Percentiles rank a stretch among this genome's conserved stretches.
Conservation (phyloP, 352 stramenopile genomes). For the Phytophthora pluvialis region DNA sequence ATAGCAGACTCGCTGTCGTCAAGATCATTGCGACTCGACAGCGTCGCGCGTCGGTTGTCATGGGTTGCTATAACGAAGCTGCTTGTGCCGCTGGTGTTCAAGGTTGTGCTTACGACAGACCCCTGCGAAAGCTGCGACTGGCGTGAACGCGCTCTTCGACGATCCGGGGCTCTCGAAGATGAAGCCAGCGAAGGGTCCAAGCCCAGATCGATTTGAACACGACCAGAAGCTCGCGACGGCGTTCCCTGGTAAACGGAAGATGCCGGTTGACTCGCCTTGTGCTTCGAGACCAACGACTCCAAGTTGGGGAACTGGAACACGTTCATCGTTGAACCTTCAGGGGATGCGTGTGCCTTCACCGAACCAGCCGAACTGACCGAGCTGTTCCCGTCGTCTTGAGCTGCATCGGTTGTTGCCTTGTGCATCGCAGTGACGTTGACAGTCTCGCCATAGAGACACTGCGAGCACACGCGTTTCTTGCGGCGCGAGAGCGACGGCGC, state of each 20-base stretch:
- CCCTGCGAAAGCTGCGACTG: conserved; percentile 32
- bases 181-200: conserved; percentile 35
- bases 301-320: conserved; percentile 39
- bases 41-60: conserved; percentile 21
- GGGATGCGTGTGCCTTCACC: background rate
- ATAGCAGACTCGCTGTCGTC: conserved; percentile 36
- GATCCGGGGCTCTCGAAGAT: conserved; percentile 14
- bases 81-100: conserved; percentile 20
- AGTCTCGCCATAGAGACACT: conserved; percentile 65
- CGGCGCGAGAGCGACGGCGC: conserved; percentile 53
- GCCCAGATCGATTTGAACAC: conserved; percentile 35
- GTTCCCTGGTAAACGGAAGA: conserved; percentile 3
- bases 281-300: conserved; percentile 32
- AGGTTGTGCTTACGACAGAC: conserved; percentile 16
- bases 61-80: conserved; percentile 12
- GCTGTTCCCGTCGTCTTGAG: conserved; percentile 4
- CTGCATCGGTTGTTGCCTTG: conserved; percentile 10
- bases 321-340: conserved; percentile 20
- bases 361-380: conserved; percentile 5
- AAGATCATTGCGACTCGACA: conserved; percentile 19
- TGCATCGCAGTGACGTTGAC: conserved; percentile 23
- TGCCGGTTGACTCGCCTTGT: conserved; percentile 17
- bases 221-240: conserved; percentile 9
- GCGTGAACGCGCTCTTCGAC: conserved; percentile 24
- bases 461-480: conserved; percentile 75